A percentile compares a stretch with the other conserved stretches of the same genome.
These are phyloP conservation scores for Zoysia matrella DNA, from an alignment of 202 grass and related monocot genomes.

Conservation along the genomic window DNA sequence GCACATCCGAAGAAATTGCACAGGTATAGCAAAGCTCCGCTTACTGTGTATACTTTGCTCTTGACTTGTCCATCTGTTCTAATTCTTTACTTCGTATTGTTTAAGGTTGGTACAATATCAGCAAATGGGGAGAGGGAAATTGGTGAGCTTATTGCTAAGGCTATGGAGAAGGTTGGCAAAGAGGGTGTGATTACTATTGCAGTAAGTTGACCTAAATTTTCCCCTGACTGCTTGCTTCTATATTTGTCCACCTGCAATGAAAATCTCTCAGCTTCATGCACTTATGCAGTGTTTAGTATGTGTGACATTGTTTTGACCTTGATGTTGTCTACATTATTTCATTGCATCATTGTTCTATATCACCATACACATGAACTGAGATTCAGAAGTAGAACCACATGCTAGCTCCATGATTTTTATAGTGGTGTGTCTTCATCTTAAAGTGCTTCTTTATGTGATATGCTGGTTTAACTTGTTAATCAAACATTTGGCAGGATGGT, in stretches of 20 bases:
- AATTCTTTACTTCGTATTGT: conserved; percentile 11
- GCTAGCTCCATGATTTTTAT: background rate
- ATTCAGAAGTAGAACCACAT: no score
- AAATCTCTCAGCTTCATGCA: no score
- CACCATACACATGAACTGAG: no score
- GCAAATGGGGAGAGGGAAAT: conserved; percentile 97
- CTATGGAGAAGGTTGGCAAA: conserved; percentile 88
- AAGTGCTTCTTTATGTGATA: no score
- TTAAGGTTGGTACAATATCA: conserved; percentile 96
- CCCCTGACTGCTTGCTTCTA: background rate
- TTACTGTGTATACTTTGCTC: conserved; percentile 1
- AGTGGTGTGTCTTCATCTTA: background rate
- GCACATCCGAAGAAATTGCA: conserved; percentile 88
- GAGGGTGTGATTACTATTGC: conserved; percentile 67
- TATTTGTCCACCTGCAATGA: background rate
- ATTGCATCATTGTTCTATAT: no score
- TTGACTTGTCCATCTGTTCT: background rate
- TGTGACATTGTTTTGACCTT: no score
- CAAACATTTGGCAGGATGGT: conserved; percentile 63
- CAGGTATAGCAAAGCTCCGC: conserved; percentile 50
- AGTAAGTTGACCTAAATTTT: conserved; percentile 45
- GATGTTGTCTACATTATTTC: no score
- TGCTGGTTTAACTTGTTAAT: background rate
- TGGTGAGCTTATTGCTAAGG: conserved; percentile 94
- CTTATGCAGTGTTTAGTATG: no score